These are phyloP conservation scores for Pisolithus sp. DNA, from an alignment of 768 basidiomycete species.

Conservation along the genomic window DNA sequence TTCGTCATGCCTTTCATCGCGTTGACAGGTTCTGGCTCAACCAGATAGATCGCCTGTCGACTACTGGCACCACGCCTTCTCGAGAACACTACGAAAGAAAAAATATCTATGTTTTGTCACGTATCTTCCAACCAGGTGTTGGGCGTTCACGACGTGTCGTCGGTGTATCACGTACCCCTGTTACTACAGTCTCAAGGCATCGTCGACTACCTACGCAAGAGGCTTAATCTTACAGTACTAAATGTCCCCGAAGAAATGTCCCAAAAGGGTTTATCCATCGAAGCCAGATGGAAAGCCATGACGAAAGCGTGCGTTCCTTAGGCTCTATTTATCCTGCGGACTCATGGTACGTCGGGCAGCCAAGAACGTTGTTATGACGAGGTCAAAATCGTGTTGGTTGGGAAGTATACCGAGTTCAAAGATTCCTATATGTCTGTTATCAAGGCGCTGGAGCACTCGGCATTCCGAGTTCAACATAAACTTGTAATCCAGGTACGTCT, in stretches of 20 bases:
- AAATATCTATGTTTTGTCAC: slow-evolving; percentile 99
- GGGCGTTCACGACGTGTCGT: slow-evolving; percentile 93
- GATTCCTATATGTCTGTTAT: slow-evolving; percentile 99
- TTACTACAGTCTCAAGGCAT: slow-evolving; percentile 92
- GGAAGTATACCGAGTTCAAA: slow-evolving; percentile 94
- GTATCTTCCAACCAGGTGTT: slow-evolving; percentile 85
- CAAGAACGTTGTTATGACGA: slow-evolving; percentile 89
- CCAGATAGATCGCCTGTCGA: slow-evolving; percentile 82
- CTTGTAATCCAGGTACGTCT: slow-evolving; percentile 67
- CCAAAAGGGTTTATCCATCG: slow-evolving; percentile 59
- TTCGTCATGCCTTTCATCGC: slow-evolving; percentile 31
- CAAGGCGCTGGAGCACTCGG: slow-evolving; percentile 95
- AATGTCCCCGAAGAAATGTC: slow-evolving; percentile 49
- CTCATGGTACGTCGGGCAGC: slow-evolving; percentile 34
- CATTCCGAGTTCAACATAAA: slow-evolving; percentile 84
- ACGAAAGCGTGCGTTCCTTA: slow-evolving; percentile 56
- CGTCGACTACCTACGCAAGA: slow-evolving; percentile 70
- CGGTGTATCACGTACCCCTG: slow-evolving; percentile 95
- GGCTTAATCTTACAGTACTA: slow-evolving; percentile 66
- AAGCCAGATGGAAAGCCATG: slow-evolving; percentile 73
- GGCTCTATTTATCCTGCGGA: background rate
- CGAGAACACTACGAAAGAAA: slow-evolving; percentile 81
- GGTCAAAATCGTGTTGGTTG: slow-evolving; percentile 86
- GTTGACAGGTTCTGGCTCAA: background rate
- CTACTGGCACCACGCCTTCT: slow-evolving; percentile 74